A percentile compares a stretch with the other conserved stretches of the same genome.
phyloP scores from a whole-genome alignment of 2,329 filamentous ascomycete species.

The Chaetomium strumarium region DNA sequence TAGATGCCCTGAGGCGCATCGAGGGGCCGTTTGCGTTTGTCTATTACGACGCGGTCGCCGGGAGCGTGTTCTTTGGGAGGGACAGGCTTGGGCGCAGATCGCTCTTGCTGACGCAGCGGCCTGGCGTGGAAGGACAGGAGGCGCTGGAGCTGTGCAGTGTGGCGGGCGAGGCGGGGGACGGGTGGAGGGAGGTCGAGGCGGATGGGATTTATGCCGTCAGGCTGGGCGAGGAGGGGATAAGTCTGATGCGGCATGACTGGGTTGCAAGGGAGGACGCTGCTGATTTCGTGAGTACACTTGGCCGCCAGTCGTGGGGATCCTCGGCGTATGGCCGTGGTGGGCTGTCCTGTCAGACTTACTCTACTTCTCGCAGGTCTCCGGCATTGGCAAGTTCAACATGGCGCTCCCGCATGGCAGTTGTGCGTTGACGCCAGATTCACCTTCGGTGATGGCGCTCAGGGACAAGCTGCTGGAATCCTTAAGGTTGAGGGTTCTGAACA shows the following conservation, averaged over 20 bases:
- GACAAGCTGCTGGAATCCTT: conserved; percentile 56
- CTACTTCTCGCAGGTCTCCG: conserved; percentile 40
- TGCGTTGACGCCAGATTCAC: conserved; percentile 36
- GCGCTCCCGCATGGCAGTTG: conserved; percentile 31
- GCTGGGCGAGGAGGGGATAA: conserved; percentile 32
- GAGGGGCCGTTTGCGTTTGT: conserved; percentile 87
- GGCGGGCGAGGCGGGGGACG: conserved; percentile 44
- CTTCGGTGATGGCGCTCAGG: conserved; percentile 48
- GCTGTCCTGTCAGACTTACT: conserved; percentile 37
- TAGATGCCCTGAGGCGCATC: conserved; percentile 53
- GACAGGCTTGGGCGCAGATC: conserved; percentile 86
- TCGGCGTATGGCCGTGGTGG: conserved; percentile 11
- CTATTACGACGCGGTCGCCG: conserved; percentile 61
- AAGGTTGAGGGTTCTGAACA: conserved; percentile 55
- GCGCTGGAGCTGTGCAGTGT: conserved; percentile 58
- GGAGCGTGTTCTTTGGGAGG: conserved; percentile 70
- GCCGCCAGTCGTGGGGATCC: neutral
- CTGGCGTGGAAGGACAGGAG: conserved; percentile 36
- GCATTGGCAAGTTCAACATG: conserved; percentile 49
- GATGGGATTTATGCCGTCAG: conserved; percentile 71
- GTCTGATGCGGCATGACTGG: conserved; percentile 30
- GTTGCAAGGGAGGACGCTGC: conserved; percentile 26
- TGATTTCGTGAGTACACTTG: conserved; percentile 40
- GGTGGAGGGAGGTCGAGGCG: conserved; percentile 77
- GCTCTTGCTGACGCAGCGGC: conserved; percentile 50